These are phyloP conservation scores for Pseudopyricularia cyperi DNA, from an alignment of 2,329 filamentous ascomycete genomes.

Conservation along the genomic window DNA sequence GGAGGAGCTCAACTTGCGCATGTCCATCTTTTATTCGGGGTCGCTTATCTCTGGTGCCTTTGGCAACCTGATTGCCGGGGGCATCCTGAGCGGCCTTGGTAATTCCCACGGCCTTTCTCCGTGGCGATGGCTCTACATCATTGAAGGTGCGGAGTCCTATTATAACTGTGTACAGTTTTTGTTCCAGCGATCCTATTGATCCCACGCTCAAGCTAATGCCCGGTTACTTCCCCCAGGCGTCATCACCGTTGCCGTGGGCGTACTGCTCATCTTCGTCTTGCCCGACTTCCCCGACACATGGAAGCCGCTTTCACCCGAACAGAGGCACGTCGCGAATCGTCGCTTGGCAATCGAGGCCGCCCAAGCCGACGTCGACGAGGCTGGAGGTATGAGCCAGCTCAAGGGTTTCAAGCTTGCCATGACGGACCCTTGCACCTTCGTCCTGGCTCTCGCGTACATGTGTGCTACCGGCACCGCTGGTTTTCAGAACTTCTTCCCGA, in stretches of 20 bases:
- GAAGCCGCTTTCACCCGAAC: slow-evolving; percentile 8
- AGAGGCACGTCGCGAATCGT: slow-evolving; percentile 8
- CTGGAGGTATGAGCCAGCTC: slow-evolving; percentile 6
- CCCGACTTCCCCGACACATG: slow-evolving; percentile 9
- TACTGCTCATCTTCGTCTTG: slow-evolving; percentile 6
- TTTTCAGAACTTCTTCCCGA: slow-evolving; percentile 55
- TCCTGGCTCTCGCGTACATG: slow-evolving; percentile 42
- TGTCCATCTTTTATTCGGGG: slow-evolving; percentile 43
- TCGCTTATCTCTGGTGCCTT: slow-evolving; percentile 55
- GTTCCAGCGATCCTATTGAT: no score
- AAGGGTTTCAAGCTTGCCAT: slow-evolving; percentile 14
- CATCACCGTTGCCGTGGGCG: slow-evolving; percentile 11
- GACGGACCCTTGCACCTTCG: slow-evolving; percentile 27
- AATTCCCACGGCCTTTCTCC: not conserved
- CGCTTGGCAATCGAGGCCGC: slow-evolving; percentile 9
- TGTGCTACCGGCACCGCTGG: slow-evolving; percentile 36
- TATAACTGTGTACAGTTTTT: not conserved
- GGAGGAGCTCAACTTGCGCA: slow-evolving; percentile 46
- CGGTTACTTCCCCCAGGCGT: slow-evolving; percentile 13
- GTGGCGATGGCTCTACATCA: not conserved
- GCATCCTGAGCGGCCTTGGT: slow-evolving; percentile 25
- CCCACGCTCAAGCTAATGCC: not conserved
- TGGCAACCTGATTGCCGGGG: slow-evolving; percentile 43
- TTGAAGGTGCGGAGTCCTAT: not conserved
- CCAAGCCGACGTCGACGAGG: slow-evolving; percentile 10